These are phyloP conservation scores for Aspergillus spinulosporus DNA, from an alignment of 2,329 filamentous ascomycete genomes.

Conservation along the genomic window DNA sequence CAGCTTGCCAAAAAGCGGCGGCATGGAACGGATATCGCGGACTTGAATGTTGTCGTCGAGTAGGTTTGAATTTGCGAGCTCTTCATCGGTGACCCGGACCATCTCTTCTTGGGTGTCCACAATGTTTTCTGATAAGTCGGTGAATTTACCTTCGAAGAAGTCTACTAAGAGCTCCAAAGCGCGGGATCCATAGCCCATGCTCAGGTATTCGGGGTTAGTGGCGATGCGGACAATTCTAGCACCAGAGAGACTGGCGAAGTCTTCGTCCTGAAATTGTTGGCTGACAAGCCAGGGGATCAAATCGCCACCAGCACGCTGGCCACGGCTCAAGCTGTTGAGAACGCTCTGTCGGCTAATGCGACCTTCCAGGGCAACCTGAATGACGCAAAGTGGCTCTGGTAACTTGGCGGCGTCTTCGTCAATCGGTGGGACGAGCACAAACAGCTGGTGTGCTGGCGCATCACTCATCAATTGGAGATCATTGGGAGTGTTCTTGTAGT, in stretches of 20 bases:
- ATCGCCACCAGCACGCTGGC: slow-evolving; percentile 85
- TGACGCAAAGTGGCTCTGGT: slow-evolving; percentile 89
- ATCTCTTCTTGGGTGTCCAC: slow-evolving; percentile 58
- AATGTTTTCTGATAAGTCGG: slow-evolving; percentile 74
- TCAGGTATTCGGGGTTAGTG: slow-evolving; percentile 88
- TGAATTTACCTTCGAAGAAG: slow-evolving; percentile 93
- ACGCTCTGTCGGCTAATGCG: slow-evolving; percentile 93
- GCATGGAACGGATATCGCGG: slow-evolving; percentile 86
- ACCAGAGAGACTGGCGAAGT: slow-evolving; percentile 90
- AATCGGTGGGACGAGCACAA: slow-evolving; percentile 86
- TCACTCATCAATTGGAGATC: slow-evolving; percentile 99
- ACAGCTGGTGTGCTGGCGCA: slow-evolving; percentile 93
- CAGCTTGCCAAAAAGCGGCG: slow-evolving; percentile 86
- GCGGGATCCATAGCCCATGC: slow-evolving; percentile 90
- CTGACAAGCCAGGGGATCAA: slow-evolving; percentile 97
- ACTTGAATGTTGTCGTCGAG: slow-evolving; percentile 86
- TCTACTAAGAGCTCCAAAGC: slow-evolving; percentile 84
- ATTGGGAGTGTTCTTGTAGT: slow-evolving; percentile 98
- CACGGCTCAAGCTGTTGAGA: slow-evolving; percentile 81
- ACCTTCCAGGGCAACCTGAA: slow-evolving; percentile 92
- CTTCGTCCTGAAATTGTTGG: slow-evolving; percentile 96
- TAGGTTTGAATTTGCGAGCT: slow-evolving; percentile 73
- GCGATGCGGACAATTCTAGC: slow-evolving; percentile 92
- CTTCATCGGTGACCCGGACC: slow-evolving; percentile 76
- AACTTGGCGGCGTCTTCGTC: slow-evolving; percentile 73